A percentile compares a stretch with the other conserved stretches of the same genome.
phyloP scores from a whole-genome alignment of 78 protist species.

The Blattamonas nauphoetae region DNA sequence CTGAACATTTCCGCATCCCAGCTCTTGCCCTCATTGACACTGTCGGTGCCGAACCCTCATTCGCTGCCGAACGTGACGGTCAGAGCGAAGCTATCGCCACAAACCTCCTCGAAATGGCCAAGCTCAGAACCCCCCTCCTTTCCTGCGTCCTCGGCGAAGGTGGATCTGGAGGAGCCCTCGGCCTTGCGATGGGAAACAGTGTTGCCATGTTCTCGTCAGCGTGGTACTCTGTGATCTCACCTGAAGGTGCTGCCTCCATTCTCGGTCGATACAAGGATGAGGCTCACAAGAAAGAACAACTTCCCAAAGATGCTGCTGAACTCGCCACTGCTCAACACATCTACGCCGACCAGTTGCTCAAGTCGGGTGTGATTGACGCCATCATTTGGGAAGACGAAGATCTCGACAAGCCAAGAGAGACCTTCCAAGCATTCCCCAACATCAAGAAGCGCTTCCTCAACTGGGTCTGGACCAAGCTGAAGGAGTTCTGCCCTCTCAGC shows the following conservation, averaged over 20 bases:
- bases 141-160: slow-evolving; percentile 39
- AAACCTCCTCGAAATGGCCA: slow-evolving; percentile 18
- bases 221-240: slow-evolving; percentile 41
- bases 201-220: slow-evolving; percentile 25
- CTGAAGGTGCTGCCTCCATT: slow-evolving; percentile 46
- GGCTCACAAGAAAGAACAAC: neutral
- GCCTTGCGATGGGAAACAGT: slow-evolving; percentile 38
- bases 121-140: slow-evolving; percentile 21
- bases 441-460: neutral
- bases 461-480: neutral
- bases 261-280: slow-evolving; percentile 29
- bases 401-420: neutral
- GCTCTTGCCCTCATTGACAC: slow-evolving; percentile 35
- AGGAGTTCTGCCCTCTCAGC: neutral
- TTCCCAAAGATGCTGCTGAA: slow-evolving; percentile 16
- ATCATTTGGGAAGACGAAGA: slow-evolving; percentile 23
- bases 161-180: slow-evolving; percentile 44
- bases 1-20: slow-evolving; percentile 29
- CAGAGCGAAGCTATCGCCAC: slow-evolving; percentile 36
- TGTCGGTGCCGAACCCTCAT: slow-evolving; percentile 39
- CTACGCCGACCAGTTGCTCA: slow-evolving; percentile 18
- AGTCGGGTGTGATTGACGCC: slow-evolving; percentile 35
- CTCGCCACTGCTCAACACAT: slow-evolving; percentile 22
- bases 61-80: slow-evolving; percentile 32
- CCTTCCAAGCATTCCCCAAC: neutral